Percentiles rank a stretch among this genome's conserved stretches.
Evolutionary conservation across 805 yeast genomes (phyloP).

Genomic region (Starmera quercuum): DNA sequence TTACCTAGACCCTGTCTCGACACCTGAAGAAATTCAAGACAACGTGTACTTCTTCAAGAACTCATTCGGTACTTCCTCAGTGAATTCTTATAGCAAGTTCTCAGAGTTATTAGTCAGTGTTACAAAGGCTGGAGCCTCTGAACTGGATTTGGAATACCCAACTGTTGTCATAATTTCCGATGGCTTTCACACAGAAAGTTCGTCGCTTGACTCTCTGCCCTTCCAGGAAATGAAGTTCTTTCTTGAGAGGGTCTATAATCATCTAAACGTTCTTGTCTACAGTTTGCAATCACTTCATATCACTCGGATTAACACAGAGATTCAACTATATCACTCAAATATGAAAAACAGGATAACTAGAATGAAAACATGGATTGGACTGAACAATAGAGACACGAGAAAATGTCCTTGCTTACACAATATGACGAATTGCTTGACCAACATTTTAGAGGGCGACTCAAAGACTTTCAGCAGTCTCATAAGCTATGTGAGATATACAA

Average conservation of each 20-base stretch:
- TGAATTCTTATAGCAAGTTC: slow-evolving; percentile 7
- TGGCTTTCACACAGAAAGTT: background rate
- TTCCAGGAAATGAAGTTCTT: slow-evolving; percentile 6
- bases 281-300: slow-evolving; percentile 11
- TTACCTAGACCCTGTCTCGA: background rate
- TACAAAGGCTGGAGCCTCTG: slow-evolving; percentile 17
- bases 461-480: slow-evolving; percentile 6
- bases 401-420: slow-evolving; percentile 22
- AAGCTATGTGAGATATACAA: slow-evolving; percentile 15
- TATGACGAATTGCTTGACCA: slow-evolving; percentile 25
- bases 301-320: slow-evolving; percentile 12
- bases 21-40: background rate
- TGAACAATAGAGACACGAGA: slow-evolving; percentile 17
- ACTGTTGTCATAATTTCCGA: slow-evolving; percentile 17
- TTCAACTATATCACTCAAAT: slow-evolving; percentile 9
- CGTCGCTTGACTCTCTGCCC: background rate
- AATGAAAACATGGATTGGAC: slow-evolving; percentile 35
- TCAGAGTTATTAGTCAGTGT: slow-evolving; percentile 9
- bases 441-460: slow-evolving; percentile 14
- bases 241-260: slow-evolving; percentile 16
- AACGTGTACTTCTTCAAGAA: background rate
- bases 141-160: slow-evolving; percentile 19
- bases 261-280: slow-evolving; percentile 13
- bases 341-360: slow-evolving; percentile 25
- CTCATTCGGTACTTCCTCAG: background rate